Evolutionary conservation across 176 grass and related monocot genomes (phyloP), one percentile per base, ranked within the genome.

Genomic region (Lolium multiflorum): DNA sequence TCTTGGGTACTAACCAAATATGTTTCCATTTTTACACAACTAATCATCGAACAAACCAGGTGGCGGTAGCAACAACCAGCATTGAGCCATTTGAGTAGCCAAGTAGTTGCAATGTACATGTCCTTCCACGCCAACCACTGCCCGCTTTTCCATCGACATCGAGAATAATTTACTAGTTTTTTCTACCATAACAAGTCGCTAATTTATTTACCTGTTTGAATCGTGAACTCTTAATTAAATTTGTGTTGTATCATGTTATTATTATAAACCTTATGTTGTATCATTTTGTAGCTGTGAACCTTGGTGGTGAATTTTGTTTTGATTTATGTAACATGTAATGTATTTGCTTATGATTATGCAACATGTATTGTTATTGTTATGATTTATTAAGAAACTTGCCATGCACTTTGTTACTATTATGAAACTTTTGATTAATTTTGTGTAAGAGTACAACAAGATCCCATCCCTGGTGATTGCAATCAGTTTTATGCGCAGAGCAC

Each of bases 121-220:
- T 11, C 10, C 4, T 62, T 11, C 0, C 1, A 16, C 52, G 6
- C 5, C 17, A 1, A 20, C 6, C 17, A 1, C 17, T 0, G 0
- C 54, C 54, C 2, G 15, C 17, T 56, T 56, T 8, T 20, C 7
- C 15, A 4, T 58, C 55, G 0, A 2, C 55, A 57, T 63, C 11
- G 11, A 26, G 11, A 63, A 28, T 13, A 28, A 28, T 64, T 64
- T 28, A 26, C 31, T 3, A 3, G 31, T 35, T 35, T 21, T 11
- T 62, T 22, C 24, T 62, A 62, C 21, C 22, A 12, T 13, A 62
- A 25, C 7, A 43, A 43, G 24, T 26, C 25, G 51, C 1, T 62
- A 62, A 24, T 25, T 62, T 25, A 1, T n/a, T 25, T 62, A 5
- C 22, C 22, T 25, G 5, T 64, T 64, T 62, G 18, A 13, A 64